A percentile compares a stretch with the other conserved stretches of the same genome.
Conservation (phyloP, 306 rosid species). For the Calophaca sinica region DNA sequence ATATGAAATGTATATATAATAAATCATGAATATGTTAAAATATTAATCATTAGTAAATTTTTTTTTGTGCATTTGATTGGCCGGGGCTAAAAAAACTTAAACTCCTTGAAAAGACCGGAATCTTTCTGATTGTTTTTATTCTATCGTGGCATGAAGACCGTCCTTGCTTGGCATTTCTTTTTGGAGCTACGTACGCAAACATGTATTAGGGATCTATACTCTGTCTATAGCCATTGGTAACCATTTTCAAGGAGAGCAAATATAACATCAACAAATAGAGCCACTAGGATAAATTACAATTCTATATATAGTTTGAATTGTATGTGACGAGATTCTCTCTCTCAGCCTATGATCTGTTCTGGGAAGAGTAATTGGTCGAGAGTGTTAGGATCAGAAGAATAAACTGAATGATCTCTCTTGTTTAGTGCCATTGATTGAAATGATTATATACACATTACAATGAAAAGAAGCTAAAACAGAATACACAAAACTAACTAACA, state of each 20-base stretch:
- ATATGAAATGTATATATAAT: no score
- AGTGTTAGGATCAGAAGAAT: no score
- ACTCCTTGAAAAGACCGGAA: slow-evolving; percentile 37
- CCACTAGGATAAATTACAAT: background rate
- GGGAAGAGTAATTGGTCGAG: background rate
- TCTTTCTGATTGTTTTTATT: slow-evolving; percentile 32
- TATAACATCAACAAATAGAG: slow-evolving; percentile 10
- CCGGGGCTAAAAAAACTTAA: slow-evolving; percentile 10
- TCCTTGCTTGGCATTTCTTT: slow-evolving; percentile 40
- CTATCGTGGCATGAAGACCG: slow-evolving; percentile 22
- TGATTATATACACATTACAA: no score
- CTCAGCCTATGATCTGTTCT: no score
- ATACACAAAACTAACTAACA: no score
- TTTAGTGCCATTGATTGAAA: no score
- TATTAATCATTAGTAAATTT: background rate
- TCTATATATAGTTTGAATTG: background rate
- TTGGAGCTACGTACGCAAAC: slow-evolving; percentile 8
- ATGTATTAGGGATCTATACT: background rate
- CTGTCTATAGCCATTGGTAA: slow-evolving; percentile 20
- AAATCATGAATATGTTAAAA: background rate
- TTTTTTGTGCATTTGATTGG: background rate
- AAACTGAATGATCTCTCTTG: no score
- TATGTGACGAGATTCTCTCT: background rate
- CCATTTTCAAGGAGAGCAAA: slow-evolving; percentile 28
- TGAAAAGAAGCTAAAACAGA: no score